These are phyloP conservation scores for Blastocystis sp. DNA, from an alignment of 352 stramenopile genomes.

Conservation along the genomic window DNA sequence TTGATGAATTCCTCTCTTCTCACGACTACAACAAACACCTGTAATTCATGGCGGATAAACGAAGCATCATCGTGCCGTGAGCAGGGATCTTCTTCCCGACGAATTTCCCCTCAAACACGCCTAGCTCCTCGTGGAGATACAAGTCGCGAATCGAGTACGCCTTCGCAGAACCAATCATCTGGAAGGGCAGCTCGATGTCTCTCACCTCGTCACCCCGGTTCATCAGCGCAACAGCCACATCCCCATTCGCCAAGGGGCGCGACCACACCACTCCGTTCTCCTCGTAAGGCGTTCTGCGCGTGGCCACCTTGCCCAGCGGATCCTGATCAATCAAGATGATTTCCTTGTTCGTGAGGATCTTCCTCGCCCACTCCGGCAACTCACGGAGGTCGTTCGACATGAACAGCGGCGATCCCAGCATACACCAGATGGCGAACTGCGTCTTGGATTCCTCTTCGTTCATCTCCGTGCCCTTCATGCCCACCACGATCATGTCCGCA, in stretches of 20 bases:
- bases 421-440: constrained; percentile 76
- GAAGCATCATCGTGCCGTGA: not conserved
- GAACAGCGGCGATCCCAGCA: constrained; percentile 75
- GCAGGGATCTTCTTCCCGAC: not conserved
- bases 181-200: not conserved
- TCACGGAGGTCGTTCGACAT: constrained; percentile 76
- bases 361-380: constrained; percentile 70
- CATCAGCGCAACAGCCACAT: constrained; percentile 22
- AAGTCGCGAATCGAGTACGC: not conserved
- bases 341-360: constrained; percentile 76
- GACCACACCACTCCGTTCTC: constrained; percentile 23
- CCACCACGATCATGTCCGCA: constrained; percentile 75
- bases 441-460: constrained; percentile 63
- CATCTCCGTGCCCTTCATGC: constrained; percentile 8
- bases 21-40: no score
- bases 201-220: constrained; percentile 4
- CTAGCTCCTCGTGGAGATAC: constrained; percentile 1
- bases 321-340: constrained; percentile 76
- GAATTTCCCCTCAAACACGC: not conserved
- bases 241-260: constrained; percentile 4
- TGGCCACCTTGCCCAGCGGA: constrained; percentile 74
- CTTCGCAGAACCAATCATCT: not conserved
- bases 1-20: no score
- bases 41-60: no score
- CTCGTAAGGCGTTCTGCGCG: not conserved